These are phyloP conservation scores for Citeromyces hawaiiensis DNA, from an alignment of 1,139 yeast species.

Conservation along the genomic window DNA sequence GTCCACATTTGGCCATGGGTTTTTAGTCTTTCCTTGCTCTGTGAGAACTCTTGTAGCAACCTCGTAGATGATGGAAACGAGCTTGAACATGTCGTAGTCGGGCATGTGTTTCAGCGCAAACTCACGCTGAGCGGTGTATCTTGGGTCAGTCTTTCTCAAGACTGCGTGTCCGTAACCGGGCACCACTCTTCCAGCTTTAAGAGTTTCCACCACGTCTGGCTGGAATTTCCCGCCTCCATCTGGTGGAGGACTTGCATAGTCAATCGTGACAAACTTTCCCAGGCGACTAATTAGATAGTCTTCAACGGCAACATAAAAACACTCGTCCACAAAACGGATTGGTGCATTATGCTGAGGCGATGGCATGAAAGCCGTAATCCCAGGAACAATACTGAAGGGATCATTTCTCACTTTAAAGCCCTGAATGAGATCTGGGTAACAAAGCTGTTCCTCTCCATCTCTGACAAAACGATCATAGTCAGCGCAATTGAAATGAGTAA, in stretches of 20 bases:
- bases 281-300: neutral
- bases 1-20: conserved; percentile 99
- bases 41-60: conserved; percentile 93
- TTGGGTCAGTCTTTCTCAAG: conserved; percentile 92
- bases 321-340: neutral
- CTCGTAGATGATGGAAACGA: conserved; percentile 82
- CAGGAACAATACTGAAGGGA: neutral
- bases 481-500: too few relatives aligned
- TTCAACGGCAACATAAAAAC: neutral
- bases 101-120: conserved; percentile 97
- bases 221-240: too few relatives aligned
- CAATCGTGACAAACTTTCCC: neutral
- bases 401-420: too few relatives aligned
- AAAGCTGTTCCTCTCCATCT: neutral
- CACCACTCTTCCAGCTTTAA: conserved; percentile 86
- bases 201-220: too few relatives aligned
- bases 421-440: neutral
- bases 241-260: too few relatives aligned
- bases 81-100: conserved; percentile 82
- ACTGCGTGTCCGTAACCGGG: conserved; percentile 99
- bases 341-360: neutral
- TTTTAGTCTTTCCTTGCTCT: conserved; percentile 96
- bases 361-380: neutral
- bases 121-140: conserved; percentile 95
- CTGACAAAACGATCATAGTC: neutral